Percentiles rank a stretch among this genome's conserved stretches.
Conservation (phyloP, 2,329 filamentous ascomycete genomes). For the Fusarium dlaminii region DNA sequence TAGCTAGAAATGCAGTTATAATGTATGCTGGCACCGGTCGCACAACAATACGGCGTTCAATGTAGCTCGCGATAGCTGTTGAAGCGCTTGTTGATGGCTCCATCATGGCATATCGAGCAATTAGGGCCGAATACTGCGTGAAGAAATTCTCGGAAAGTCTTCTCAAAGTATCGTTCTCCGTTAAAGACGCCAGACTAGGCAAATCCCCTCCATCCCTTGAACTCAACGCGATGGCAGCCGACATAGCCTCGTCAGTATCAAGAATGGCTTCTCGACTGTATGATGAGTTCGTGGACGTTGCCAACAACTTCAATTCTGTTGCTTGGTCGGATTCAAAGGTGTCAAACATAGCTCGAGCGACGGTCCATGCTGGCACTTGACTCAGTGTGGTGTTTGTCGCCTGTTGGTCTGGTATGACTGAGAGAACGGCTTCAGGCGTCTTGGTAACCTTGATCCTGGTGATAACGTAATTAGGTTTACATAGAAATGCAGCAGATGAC, state of each 20-base stretch:
- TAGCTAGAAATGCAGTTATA: slow-evolving; percentile 42
- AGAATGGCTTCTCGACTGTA: slow-evolving; percentile 41
- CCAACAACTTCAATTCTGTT: slow-evolving; percentile 1
- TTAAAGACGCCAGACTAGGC: slow-evolving; percentile 36
- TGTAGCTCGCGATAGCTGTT: slow-evolving; percentile 39
- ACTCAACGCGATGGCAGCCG: slow-evolving; percentile 45
- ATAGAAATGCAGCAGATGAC: slow-evolving; percentile 31
- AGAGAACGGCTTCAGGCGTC: slow-evolving; percentile 22
- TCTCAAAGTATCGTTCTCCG: slow-evolving; percentile 38
- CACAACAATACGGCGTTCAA: slow-evolving; percentile 46
- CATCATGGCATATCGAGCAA: slow-evolving; percentile 47
- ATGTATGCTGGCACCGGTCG: slow-evolving; percentile 45
- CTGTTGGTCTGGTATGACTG: not conserved
- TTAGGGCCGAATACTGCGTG: slow-evolving; percentile 47
- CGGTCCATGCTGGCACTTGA: slow-evolving; percentile 32
- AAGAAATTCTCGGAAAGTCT: slow-evolving; percentile 46
- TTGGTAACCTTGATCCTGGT: slow-evolving; percentile 30
- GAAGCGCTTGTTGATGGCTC: slow-evolving; percentile 26
- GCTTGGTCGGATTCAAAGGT: slow-evolving; percentile 19
- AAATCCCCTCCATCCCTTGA: slow-evolving; percentile 30
- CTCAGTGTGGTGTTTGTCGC: slow-evolving; percentile 30
- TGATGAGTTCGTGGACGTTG: slow-evolving; percentile 1
- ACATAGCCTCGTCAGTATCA: slow-evolving; percentile 47
- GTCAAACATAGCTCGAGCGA: slow-evolving; percentile 34
- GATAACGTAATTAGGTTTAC: slow-evolving; percentile 36